Conservation (phyloP, 495 filamentous ascomycete species). For the Aspergillus saccharolyticus region DNA sequence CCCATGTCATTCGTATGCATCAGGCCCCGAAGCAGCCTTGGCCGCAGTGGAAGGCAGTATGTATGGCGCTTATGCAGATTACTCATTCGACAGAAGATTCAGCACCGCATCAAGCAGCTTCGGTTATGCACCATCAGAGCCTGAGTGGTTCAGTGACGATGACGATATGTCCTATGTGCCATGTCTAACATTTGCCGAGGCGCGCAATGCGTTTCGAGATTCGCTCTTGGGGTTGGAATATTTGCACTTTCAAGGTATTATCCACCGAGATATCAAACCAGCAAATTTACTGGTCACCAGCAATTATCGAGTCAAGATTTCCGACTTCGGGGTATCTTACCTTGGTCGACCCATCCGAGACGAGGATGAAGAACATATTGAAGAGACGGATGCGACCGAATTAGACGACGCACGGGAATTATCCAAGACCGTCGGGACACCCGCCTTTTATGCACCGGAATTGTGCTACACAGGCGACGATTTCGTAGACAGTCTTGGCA, state of each 20-base stretch:
- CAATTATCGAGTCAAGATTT: slow-evolving; percentile 89
- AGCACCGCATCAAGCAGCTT: slow-evolving; percentile 46
- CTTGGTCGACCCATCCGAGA: slow-evolving; percentile 78
- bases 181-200: slow-evolving; percentile 77
- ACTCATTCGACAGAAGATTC: slow-evolving; percentile 41
- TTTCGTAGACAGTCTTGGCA: slow-evolving; percentile 43
- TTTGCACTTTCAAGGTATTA: slow-evolving; percentile 92
- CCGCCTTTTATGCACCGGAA: slow-evolving; percentile 96
- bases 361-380: slow-evolving; percentile 70
- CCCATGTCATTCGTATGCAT: slow-evolving; percentile 39
- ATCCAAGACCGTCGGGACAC: slow-evolving; percentile 95
- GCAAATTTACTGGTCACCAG: slow-evolving; percentile 90
- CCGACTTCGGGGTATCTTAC: slow-evolving; percentile 99
- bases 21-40: slow-evolving; percentile 43
- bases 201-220: slow-evolving; percentile 85
- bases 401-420: slow-evolving; percentile 89
- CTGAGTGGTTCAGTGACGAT: slow-evolving; percentile 48
- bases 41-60: slow-evolving; percentile 67
- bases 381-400: slow-evolving; percentile 77
- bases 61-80: slow-evolving; percentile 66
- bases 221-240: slow-evolving; percentile 93
- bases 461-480: slow-evolving; percentile 73
- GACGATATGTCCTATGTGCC: slow-evolving; percentile 88
- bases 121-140: slow-evolving; percentile 53
- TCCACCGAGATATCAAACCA: slow-evolving; percentile 98